These are phyloP conservation scores for Alternaria sp. DNA, from an alignment of 2,329 filamentous ascomycete genomes.

Conservation along the genomic window DNA sequence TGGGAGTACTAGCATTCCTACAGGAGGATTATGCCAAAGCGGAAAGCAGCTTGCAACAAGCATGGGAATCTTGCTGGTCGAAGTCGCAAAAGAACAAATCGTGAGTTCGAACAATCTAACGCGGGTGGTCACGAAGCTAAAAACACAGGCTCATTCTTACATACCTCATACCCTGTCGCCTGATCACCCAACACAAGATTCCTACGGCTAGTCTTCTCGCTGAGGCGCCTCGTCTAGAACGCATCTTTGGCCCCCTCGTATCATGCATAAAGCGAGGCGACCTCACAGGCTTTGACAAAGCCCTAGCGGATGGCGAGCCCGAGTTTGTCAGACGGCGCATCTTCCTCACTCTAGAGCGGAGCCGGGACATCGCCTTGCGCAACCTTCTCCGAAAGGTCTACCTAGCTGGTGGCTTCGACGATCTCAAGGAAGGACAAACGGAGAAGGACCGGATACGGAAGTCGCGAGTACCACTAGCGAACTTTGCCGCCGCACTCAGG, in stretches of 20 bases:
- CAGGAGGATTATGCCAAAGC: slow-evolving; percentile 87
- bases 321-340: slow-evolving; percentile 93
- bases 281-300: slow-evolving; percentile 82
- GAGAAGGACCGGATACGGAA: slow-evolving; percentile 69
- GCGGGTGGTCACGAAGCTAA: slow-evolving; percentile 44
- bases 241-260: slow-evolving; percentile 80
- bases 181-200: slow-evolving; percentile 86
- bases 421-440: slow-evolving; percentile 73
- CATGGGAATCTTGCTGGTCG: slow-evolving; percentile 83
- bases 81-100: slow-evolving; percentile 79
- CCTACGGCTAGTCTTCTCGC: slow-evolving; percentile 76
- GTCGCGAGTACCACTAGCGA: slow-evolving; percentile 81
- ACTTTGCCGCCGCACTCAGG: slow-evolving; percentile 86
- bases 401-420: slow-evolving; percentile 79
- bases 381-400: slow-evolving; percentile 95
- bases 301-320: slow-evolving; percentile 83
- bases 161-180: slow-evolving; percentile 92
- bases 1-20: slow-evolving; percentile 90
- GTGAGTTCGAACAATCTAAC: slow-evolving; percentile 53
- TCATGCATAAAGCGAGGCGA: slow-evolving; percentile 83
- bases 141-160: slow-evolving; percentile 80
- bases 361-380: slow-evolving; percentile 88
- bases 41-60: slow-evolving; percentile 71
- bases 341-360: slow-evolving; percentile 91
- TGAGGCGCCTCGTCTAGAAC: slow-evolving; percentile 78